phyloP scores from a whole-genome alignment of 169 alveolate genomes.

The Babesia sp. region DNA sequence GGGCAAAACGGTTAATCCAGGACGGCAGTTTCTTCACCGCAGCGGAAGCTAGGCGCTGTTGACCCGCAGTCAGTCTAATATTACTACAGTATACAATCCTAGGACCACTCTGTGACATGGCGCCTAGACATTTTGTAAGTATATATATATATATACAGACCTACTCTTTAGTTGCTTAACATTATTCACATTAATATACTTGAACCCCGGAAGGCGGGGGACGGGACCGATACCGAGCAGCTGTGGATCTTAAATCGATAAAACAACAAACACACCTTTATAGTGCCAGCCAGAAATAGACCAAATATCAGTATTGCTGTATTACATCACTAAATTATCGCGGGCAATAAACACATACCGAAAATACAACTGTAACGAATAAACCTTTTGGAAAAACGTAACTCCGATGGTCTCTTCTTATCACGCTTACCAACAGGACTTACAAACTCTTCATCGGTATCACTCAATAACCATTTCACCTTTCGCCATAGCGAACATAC shows the following conservation, averaged over 20 bases:
- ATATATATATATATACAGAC: neutral
- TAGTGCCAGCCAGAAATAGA: constrained; percentile 1
- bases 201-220: constrained; percentile 23
- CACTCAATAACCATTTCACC: neutral
- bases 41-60: neutral
- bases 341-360: constrained; percentile 1
- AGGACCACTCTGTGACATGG: constrained; percentile 20
- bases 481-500: neutral
- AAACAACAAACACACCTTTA: neutral
- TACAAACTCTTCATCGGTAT: neutral
- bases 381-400: constrained; percentile 7
- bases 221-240: constrained; percentile 19
- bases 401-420: neutral
- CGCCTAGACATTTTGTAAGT: neutral
- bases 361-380: neutral
- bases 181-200: constrained; percentile 7
- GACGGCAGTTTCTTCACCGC: constrained; percentile 14
- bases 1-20: constrained; percentile 21
- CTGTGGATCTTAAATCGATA: neutral
- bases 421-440: neutral
- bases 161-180: constrained; percentile 12
- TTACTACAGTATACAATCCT: constrained; percentile 34
- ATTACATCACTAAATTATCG: neutral
- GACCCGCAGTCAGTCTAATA: neutral
- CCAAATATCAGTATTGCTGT: constrained; percentile 14